Percentiles rank a stretch among this genome's conserved stretches.
phyloP scores from a whole-genome alignment of 371 early-diverging fungal genomes.

The Mucor indicus region DNA sequence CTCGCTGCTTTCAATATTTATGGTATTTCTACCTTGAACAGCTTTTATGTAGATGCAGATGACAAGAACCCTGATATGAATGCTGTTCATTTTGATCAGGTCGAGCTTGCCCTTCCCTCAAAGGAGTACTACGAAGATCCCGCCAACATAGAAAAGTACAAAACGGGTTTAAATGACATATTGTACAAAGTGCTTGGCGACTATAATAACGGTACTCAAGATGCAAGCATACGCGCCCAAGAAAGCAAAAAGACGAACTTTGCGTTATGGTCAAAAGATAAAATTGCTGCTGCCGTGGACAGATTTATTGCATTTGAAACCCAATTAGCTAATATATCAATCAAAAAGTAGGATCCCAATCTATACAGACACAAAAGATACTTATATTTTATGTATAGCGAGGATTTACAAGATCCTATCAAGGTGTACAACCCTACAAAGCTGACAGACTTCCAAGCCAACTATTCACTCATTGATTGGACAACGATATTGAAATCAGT shows the following conservation, averaged over 20 bases:
- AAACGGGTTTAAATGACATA: constrained; percentile 25
- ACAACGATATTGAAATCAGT: neutral
- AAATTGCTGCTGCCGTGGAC: constrained; percentile 25
- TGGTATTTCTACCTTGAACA: constrained; percentile 24
- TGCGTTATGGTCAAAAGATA: constrained; percentile 4
- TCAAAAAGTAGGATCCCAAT: constrained; percentile 13
- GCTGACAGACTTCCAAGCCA: constrained; percentile 29
- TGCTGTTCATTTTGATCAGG: constrained; percentile 38
- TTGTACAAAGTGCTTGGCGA: constrained; percentile 15
- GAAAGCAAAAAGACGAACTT: constrained; percentile 10
- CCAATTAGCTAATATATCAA: constrained; percentile 33
- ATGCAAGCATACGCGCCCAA: neutral
- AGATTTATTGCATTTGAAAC: constrained; percentile 49
- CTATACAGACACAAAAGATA: neutral
- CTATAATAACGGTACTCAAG: neutral
- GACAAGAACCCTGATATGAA: constrained; percentile 40
- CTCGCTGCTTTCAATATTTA: neutral
- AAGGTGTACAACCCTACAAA: constrained; percentile 50
- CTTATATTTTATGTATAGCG: constrained; percentile 8
- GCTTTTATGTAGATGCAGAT: constrained; percentile 39
- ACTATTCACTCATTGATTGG: constrained; percentile 39
- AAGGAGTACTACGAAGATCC: constrained; percentile 55
- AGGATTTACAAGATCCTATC: constrained; percentile 48
- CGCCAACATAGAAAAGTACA: constrained; percentile 28
- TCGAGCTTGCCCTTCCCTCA: constrained; percentile 47